A percentile compares a stretch with the other conserved stretches of the same genome.
phyloP scores from a whole-genome alignment of 768 basidiomycete genomes.

The Amanita polypyramis region DNA sequence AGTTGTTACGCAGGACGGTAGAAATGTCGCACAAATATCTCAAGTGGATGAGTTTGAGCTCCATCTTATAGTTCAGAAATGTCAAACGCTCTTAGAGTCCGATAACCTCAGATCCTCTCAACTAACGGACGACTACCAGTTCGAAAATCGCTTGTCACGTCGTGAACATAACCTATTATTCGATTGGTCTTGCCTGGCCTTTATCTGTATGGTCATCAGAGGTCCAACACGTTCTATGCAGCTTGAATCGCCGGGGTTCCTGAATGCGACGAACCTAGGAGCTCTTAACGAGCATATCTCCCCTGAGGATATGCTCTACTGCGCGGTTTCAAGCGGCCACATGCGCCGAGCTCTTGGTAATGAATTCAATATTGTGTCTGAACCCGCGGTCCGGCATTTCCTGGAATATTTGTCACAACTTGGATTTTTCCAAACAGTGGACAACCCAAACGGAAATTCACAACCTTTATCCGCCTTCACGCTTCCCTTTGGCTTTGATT shows the following conservation, averaged over 20 bases:
- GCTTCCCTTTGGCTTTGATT: slow-evolving; percentile 60
- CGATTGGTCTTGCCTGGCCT: slow-evolving; percentile 56
- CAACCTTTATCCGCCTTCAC: slow-evolving; percentile 48
- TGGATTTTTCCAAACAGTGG: slow-evolving; percentile 47
- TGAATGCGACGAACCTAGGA: slow-evolving; percentile 30
- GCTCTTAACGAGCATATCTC: slow-evolving; percentile 13
- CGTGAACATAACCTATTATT: slow-evolving; percentile 45
- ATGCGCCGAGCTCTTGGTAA: slow-evolving; percentile 49
- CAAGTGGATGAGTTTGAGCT: slow-evolving; percentile 48
- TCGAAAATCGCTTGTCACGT: slow-evolving; percentile 33
- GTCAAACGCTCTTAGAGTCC: slow-evolving; percentile 38
- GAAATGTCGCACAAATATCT: slow-evolving; percentile 19
- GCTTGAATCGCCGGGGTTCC: slow-evolving; percentile 29
- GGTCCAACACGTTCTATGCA: slow-evolving; percentile 17
- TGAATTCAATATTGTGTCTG: slow-evolving; percentile 47
- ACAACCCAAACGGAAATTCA: slow-evolving; percentile 20
- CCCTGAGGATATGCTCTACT: slow-evolving; percentile 35
- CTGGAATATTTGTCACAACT: slow-evolving; percentile 51
- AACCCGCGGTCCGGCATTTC: slow-evolving; percentile 38
- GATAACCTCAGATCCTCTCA: slow-evolving; percentile 32
- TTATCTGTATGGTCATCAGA: slow-evolving; percentile 50
- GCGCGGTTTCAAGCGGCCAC: slow-evolving; percentile 47
- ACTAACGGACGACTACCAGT: slow-evolving; percentile 40
- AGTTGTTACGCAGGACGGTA: slow-evolving; percentile 32
- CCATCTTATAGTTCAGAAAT: slow-evolving; percentile 38